These are phyloP conservation scores for Neofusicoccum kwambonambiense DNA, from an alignment of 2,329 filamentous ascomycete genomes.

Conservation along the genomic window DNA sequence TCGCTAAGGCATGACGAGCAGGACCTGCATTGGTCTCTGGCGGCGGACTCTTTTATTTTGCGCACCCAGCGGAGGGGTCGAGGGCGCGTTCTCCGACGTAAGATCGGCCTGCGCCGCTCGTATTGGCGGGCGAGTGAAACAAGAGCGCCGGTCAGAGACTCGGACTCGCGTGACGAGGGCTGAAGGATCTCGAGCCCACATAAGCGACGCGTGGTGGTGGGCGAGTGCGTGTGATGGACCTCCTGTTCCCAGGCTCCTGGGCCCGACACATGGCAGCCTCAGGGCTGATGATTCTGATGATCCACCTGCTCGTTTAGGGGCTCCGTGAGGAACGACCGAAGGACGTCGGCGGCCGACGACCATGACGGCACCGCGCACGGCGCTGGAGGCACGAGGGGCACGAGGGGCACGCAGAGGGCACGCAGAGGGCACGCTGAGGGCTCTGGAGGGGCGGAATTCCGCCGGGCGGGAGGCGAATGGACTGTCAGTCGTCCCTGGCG, in stretches of 20 bases:
- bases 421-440: background rate
- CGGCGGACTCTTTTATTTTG: background rate
- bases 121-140: conserved; percentile 9
- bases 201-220: conserved; percentile 14
- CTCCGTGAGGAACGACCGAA: background rate
- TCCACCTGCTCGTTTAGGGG: conserved; percentile 3
- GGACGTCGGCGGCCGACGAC: background rate
- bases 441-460: background rate
- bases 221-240: background rate
- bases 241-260: conserved; percentile 5
- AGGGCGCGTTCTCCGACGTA: background rate
- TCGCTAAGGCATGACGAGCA: conserved; percentile 1
- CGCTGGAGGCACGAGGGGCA: background rate
- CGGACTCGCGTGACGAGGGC: background rate
- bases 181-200: conserved; percentile 4
- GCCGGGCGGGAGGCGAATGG: background rate
- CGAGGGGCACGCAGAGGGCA: background rate
- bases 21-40: background rate
- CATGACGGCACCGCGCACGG: background rate
- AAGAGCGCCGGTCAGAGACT: background rate
- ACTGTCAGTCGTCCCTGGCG: background rate
- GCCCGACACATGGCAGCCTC: conserved; percentile 7
- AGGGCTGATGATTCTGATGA: conserved; percentile 1
- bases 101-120: background rate
- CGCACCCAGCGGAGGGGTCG: background rate